phyloP scores from a whole-genome alignment of 1,284 basidiomycete genomes.

The Pseudozyma pruni region DNA sequence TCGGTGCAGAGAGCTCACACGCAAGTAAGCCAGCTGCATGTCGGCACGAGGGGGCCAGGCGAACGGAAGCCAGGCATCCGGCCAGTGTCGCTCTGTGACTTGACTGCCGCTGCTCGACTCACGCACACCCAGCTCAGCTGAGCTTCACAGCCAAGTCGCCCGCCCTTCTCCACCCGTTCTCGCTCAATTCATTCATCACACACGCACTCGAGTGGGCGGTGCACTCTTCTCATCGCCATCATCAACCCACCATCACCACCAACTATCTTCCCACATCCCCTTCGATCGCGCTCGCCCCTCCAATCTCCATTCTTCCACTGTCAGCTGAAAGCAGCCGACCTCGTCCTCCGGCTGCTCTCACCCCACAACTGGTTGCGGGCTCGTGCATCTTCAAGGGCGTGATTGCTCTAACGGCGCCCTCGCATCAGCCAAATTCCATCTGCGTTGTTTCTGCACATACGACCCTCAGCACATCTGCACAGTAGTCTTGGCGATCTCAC shows the following conservation, averaged over 20 bases:
- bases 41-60: background rate
- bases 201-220: too few species aligned
- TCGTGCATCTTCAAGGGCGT: too few species aligned
- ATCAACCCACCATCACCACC: constrained; percentile 3
- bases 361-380: too few species aligned
- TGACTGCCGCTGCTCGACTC: background rate
- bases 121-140: constrained; percentile 1
- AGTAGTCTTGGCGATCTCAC: too few species aligned
- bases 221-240: constrained; percentile 6
- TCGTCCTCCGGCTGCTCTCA: too few species aligned
- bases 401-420: too few species aligned
- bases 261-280: background rate
- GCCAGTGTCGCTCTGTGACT: constrained; percentile 13
- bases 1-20: background rate
- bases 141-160: constrained; percentile 4
- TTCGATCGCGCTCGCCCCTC: background rate
- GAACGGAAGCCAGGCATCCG: background rate
- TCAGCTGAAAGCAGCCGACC: too few species aligned
- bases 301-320: background rate
- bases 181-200: too few species aligned
- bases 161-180: constrained; percentile 21
- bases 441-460: too few species aligned
- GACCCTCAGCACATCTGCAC: too few species aligned
- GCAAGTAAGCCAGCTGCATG: background rate
- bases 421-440: too few species aligned